These are phyloP conservation scores for Tricholoma bakamatsutake DNA, from an alignment of 768 basidiomycete species.

Conservation along the genomic window DNA sequence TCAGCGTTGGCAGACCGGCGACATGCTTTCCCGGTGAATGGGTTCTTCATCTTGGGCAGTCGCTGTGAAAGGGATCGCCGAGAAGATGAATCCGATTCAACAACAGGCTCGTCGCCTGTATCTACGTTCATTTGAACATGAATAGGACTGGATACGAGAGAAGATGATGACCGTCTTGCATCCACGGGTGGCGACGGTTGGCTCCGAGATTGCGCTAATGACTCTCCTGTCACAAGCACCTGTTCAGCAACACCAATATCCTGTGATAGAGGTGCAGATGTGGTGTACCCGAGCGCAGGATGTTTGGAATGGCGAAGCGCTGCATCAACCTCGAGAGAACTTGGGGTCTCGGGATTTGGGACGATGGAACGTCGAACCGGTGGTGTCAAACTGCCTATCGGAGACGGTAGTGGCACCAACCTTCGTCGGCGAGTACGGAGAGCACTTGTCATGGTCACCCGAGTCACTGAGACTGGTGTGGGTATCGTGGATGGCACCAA, in stretches of 20 bases:
- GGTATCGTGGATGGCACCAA: constrained; percentile 21
- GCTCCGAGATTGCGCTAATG: not conserved
- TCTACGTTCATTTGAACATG: constrained; percentile 2
- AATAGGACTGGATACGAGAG: not conserved
- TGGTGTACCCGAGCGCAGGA: not conserved
- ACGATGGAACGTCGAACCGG: not conserved
- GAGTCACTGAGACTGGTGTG: not conserved
- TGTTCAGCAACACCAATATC: not conserved
- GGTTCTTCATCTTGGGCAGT: constrained; percentile 12
- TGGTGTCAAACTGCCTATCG: not conserved
- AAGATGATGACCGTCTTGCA: not conserved
- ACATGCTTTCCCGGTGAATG: constrained; percentile 10
- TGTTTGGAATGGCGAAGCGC: constrained; percentile 5
- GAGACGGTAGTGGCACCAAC: constrained; percentile 8
- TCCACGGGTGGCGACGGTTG: constrained; percentile 1
- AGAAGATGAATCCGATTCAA: constrained; percentile 17
- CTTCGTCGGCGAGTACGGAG: constrained; percentile 8
- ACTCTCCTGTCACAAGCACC: not conserved
- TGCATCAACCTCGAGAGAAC: not conserved
- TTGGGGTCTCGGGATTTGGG: not conserved
- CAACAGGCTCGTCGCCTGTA: constrained; percentile 10
- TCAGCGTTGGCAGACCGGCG: constrained; percentile 1
- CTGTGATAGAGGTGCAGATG: not conserved
- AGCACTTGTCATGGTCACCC: not conserved
- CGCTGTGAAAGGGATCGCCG: constrained; percentile 13